Conservation (phyloP, 768 basidiomycete genomes). For the Suillus americanus region DNA sequence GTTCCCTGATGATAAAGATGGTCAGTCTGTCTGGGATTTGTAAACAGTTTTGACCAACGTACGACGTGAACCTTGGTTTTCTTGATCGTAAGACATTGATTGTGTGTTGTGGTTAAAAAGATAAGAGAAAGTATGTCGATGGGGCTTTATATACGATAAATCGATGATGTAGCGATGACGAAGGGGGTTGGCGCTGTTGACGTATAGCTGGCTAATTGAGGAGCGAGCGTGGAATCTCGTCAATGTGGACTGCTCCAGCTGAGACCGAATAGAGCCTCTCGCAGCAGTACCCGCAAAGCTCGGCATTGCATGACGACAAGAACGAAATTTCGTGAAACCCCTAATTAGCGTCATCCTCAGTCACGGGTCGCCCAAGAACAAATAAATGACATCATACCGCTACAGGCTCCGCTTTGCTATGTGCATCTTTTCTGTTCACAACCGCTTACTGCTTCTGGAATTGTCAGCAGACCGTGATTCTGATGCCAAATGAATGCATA, state of each 20-base stretch:
- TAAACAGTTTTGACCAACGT: not conserved
- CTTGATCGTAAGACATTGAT: conserved; percentile 10
- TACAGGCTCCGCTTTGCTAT: not conserved
- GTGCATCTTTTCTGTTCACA: not conserved
- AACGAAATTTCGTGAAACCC: not conserved
- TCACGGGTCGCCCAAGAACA: not conserved
- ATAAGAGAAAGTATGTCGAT: not conserved
- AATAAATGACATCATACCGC: not conserved
- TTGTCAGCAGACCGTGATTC: not conserved
- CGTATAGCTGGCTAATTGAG: not conserved
- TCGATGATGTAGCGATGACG: conserved; percentile 12
- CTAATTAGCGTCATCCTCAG: not conserved
- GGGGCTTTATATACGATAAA: conserved; percentile 1
- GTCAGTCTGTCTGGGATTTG: not conserved
- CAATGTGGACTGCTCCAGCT: not conserved
- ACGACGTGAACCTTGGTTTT: conserved; percentile 4
- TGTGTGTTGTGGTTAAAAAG: not conserved
- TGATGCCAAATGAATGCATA: not conserved
- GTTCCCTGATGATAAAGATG: not conserved
- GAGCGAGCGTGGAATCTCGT: not conserved
- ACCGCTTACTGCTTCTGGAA: not conserved
- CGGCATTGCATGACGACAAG: not conserved
- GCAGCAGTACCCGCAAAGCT: not conserved
- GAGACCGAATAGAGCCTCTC: not conserved
- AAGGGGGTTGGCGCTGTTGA: not conserved